Evolutionary conservation across 805 yeast genomes (phyloP).

Genomic region (Blastobotrys peoriensis): DNA sequence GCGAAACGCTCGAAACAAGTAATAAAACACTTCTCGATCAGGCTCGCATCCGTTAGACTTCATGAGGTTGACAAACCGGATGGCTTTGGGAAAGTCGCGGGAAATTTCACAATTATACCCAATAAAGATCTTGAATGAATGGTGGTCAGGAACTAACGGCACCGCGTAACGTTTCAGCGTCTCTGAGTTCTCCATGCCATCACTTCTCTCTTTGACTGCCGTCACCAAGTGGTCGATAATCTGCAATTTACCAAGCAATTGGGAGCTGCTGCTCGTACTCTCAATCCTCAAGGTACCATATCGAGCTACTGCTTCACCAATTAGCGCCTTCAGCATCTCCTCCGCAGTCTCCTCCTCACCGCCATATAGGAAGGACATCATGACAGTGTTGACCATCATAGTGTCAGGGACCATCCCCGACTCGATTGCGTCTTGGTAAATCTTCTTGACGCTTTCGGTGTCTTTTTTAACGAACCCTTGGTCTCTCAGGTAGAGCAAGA

Average conservation of each 20-base stretch:
- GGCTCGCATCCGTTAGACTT: conserved; percentile 11
- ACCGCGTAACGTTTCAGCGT: conserved; percentile 8
- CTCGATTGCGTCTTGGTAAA: conserved; percentile 16
- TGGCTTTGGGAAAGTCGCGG: conserved; percentile 18
- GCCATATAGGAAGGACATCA: conserved; percentile 20
- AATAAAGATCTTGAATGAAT: conserved; percentile 20
- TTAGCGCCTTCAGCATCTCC: conserved; percentile 11
- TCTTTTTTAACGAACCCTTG: conserved; percentile 14
- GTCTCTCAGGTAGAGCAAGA: conserved; percentile 20
- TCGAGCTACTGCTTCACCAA: conserved; percentile 5
- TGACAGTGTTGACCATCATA: conserved; percentile 20
- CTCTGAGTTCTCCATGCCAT: background rate
- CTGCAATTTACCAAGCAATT: conserved; percentile 13
- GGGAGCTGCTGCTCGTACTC: conserved; percentile 5
- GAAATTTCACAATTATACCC: conserved; percentile 17
- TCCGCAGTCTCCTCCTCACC: conserved; percentile 25
- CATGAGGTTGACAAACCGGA: conserved; percentile 20
- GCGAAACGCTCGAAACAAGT: conserved; percentile 9
- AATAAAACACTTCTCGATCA: conserved; percentile 11
- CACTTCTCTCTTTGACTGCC: background rate
- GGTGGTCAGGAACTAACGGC: conserved; percentile 17
- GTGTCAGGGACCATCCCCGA: conserved; percentile 24
- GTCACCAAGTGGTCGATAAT: conserved; percentile 15
- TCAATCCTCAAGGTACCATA: conserved; percentile 6
- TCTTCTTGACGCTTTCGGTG: conserved; percentile 12